Conservation (phyloP, 441 rosid genomes). For the Populus tomentosa region DNA sequence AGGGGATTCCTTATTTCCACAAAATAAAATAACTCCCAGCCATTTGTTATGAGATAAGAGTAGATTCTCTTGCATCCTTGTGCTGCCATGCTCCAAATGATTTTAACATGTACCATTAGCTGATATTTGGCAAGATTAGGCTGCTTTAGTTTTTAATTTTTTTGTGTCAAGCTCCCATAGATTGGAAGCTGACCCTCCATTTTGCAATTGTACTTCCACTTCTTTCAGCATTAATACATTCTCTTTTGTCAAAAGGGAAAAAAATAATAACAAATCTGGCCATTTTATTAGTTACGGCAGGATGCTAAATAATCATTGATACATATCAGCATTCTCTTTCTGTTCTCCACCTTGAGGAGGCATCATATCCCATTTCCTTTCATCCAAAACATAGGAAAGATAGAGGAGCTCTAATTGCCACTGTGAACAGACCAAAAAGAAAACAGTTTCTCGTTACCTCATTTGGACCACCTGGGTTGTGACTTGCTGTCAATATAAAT, state of each 20-base stretch:
- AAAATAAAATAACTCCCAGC: neutral
- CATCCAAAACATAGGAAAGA: neutral
- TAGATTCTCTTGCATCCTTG: neutral
- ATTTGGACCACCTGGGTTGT: constrained; percentile 97
- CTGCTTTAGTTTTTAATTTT: neutral
- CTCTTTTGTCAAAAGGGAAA: neutral
- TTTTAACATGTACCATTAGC: neutral
- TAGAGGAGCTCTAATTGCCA: neutral
- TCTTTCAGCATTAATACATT: neutral
- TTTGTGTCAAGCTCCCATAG: neutral
- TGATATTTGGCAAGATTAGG: neutral
- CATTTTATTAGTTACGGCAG: neutral
- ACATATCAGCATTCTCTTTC: neutral
- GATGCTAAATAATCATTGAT: neutral
- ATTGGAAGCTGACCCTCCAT: neutral
- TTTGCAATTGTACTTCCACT: neutral
- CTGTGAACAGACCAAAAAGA: neutral
- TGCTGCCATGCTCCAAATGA: neutral
- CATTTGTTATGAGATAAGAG: neutral
- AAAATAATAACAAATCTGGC: neutral
- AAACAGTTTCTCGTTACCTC: constrained; percentile 47
- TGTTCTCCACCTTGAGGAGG: neutral
- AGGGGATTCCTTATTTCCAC: neutral
- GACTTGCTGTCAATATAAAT: constrained; percentile 98
- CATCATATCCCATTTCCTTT: neutral